Evolutionary conservation across 345 rosid species (phyloP), one percentile per base, ranked within the genome.

Genomic region (Lepidium sativum): DNA sequence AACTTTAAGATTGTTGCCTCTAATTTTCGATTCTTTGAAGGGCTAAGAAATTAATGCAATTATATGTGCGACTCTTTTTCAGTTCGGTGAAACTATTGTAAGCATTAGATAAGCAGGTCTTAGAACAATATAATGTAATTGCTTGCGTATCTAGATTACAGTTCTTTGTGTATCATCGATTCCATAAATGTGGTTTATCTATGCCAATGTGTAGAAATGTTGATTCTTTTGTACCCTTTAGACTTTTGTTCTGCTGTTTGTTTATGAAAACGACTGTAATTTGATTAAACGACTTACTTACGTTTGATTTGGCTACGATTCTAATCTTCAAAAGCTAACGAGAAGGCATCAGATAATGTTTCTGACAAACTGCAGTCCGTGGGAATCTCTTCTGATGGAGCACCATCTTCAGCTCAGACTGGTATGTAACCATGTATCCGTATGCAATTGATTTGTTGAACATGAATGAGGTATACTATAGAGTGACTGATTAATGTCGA

Each of bases 311-410:
- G 40, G 31, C 17, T 32, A 1, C 16, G 29, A 39, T 12, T 45
- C 55, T 1, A 29, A 34, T 68, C 20, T 55, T 27, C 78, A 87
- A 95, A 92, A 65, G 83, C 88, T 44, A 69, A 74, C 60, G 87
- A 78, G 18, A 84, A 79, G 76, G 89, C 76, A 51, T 86, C 82
- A 63, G 83, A 81, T 48, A 82, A 81, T 63, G 82, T 86, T 56
- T 76, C 95, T 31, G 84, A 84, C 23, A 79, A 82, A 70, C 83
- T 92, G n/a, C 87, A 84, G 63, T 82, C 85, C 2, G 69, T 73
- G 32, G 92, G 92, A 20, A 76, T 92, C 66, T 81, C 96, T 52
- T 80, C 88, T 31, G 87, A 77, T 60, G 88, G 78, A 8, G 82
- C 85, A 32, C 48, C 79, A 20, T 71, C 88, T 67, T 66, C 83